These are phyloP conservation scores for Metschnikowia lachancei DNA, from an alignment of 805 yeast genomes.

Conservation along the genomic window DNA sequence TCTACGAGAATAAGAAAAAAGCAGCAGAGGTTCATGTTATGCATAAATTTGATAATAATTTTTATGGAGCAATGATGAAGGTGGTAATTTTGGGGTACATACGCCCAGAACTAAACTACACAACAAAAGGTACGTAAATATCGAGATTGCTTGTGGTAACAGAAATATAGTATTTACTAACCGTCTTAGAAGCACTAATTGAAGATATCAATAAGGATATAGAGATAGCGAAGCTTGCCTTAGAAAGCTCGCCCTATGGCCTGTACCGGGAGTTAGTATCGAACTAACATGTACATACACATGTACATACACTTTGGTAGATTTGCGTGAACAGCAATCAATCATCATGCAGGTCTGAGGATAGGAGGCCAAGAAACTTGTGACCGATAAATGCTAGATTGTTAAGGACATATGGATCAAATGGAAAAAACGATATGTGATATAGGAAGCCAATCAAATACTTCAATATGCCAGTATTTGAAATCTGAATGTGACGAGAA, in stretches of 20 bases:
- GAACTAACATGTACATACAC: too few relatives aligned
- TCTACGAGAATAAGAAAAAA: conserved; percentile 71
- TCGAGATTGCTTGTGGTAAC: not conserved
- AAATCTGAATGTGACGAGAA: conserved; percentile 20
- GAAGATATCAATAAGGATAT: conserved; percentile 82
- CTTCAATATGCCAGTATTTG: conserved; percentile 20
- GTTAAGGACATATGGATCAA: not conserved
- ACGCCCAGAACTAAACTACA: conserved; percentile 86
- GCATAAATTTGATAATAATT: conserved; percentile 62
- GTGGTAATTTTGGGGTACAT: conserved; percentile 81
- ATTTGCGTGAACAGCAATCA: conserved; percentile 1
- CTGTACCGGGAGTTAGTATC: not conserved
- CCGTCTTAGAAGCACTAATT: conserved; percentile 67
- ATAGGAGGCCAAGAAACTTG: not conserved
- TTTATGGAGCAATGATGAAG: conserved; percentile 78
- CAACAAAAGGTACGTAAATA: conserved; percentile 48
- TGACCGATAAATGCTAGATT: not conserved
- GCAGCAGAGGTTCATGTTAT: conserved; percentile 87
- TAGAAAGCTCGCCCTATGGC: conserved; percentile 22
- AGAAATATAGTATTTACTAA: conserved; percentile 19
- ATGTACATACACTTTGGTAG: too few relatives aligned
- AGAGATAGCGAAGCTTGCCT: conserved; percentile 53
- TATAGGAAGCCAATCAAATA: conserved; percentile 1
- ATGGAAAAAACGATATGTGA: conserved; percentile 11
- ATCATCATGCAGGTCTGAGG: conserved; percentile 6